Evolutionary conservation across 2,329 filamentous ascomycete species (phyloP), one percentile per base, ranked within the genome.

Genomic region (Fusarium sororula): DNA sequence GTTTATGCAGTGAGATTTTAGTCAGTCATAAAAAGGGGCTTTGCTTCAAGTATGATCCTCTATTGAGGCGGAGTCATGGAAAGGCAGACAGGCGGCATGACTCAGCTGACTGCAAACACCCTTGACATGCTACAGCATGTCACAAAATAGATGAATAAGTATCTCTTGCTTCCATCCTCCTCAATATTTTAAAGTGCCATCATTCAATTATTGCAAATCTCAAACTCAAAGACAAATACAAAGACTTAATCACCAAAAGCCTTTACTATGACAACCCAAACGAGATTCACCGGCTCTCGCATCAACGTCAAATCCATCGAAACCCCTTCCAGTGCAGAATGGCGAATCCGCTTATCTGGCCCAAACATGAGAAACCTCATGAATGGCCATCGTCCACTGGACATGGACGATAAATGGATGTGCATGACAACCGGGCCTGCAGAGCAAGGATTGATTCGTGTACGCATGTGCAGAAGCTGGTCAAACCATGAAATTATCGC

Each of bases 351-450:
- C 5, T 24, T 74, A 18, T 48, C 71, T 6, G 71, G 63, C 15
- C 17, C 26, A 20, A 64, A 72, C 18, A 64, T 74, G 67, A 42
- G 63, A 30, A 72, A 74, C 18, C 71, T 74, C 38, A 63, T 72
- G 26, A 55, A 59, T 2, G 71, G 71, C 28, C 63, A 58, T 22
- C 7, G 9, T 6, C 67, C 71, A 26, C 24, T 14, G 8, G 41
- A 64, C 3, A 74, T 74, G 71, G 71, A 74, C 6, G 67, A 74
- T 15, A 74, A 44, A 35, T 74, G 71, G 71, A 44, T 41, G 54
- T 57, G 54, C 15, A 38, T 41, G 10, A 59, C 71, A 2, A 37
- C 63, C 0, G 71, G 71, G 7, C 71, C 71, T 3, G 67, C 51
- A 1, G 32, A 48, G 1, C 50, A 65, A 20, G 71, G 71, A 24